Conservation (phyloP, 192 early-diverging fungal species). For the Radiomyces spectabilis region DNA sequence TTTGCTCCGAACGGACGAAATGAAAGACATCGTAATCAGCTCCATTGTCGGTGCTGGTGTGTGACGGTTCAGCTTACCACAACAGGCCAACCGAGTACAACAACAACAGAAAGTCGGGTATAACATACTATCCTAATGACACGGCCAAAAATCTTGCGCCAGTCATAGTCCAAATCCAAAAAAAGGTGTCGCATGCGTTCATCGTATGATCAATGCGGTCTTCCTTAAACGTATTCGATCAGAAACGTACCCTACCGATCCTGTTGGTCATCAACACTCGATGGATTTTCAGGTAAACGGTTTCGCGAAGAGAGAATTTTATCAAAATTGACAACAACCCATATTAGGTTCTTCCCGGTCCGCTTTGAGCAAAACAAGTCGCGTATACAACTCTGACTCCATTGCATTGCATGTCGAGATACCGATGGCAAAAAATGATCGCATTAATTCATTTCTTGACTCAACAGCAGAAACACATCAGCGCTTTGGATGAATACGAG, state of each 20-base stretch:
- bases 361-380: background rate
- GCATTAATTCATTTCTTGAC: background rate
- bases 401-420: background rate
- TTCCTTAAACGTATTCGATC: background rate
- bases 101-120: background rate
- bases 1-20: background rate
- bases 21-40: background rate
- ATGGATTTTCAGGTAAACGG: background rate
- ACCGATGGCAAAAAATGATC: background rate
- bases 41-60: background rate
- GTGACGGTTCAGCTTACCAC: background rate
- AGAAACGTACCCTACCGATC: background rate
- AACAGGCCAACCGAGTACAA: background rate
- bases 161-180: background rate
- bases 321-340: background rate
- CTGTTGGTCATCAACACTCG: background rate
- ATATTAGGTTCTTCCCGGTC: background rate
- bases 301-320: background rate
- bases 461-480: background rate
- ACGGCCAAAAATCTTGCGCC: background rate
- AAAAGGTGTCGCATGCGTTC: background rate
- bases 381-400: background rate
- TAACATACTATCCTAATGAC: background rate
- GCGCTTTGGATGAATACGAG: conserved; percentile 1
- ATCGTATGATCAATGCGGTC: background rate